Evolutionary conservation across 2,329 filamentous ascomycete genomes (phyloP), one percentile per base, ranked within the genome.

Genomic region (Thermochaetoides dissita): DNA sequence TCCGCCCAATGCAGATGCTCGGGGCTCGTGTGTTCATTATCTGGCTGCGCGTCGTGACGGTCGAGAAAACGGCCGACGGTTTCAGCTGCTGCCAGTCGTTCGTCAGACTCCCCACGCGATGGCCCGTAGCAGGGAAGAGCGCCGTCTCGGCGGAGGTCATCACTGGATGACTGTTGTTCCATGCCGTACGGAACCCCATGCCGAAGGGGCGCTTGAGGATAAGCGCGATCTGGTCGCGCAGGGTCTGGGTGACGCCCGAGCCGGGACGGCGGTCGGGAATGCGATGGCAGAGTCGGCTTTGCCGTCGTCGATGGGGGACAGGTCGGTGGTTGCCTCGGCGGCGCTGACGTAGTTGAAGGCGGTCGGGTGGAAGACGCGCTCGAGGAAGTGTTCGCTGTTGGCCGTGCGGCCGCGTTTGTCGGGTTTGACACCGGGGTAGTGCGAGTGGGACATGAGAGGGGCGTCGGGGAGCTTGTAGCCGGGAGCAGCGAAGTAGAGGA

Each of bases 401-500:
- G 70, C 71, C 10, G 74, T 66, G 31, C 57, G 63, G 0, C 84
- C 83, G 0, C 87, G 58, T 1, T 60, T 61, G 0, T 55, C 50
- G 0, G 48, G 8, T 1, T 36, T 50, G 0, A 55, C 59, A 0
- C 40, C 37, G 0, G 59, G 48, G 0, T 74, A 74, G 43, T 81
- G 75, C 0, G 72, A 71, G 53, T 89, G 82, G 0, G 81, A 83
- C 0, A 72, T 64, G 0, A 58, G 48, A 0, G 81, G 82, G 2
- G 66, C 62, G 0, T 60, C 55, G 0, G 82, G 73, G 0, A 81
- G 70, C 2, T 55, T 58, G 3, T 74, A 59, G 0, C 76, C 79
- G 0, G 84, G 81, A 0, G 81, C 81, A 1, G 82, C 74, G 46
- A 87, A 81, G 2, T 71, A 65, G 1, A 91, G 66, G 46, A 93